A percentile compares a stretch with the other conserved stretches of the same genome.
phyloP scores from a whole-genome alignment of 768 basidiomycete genomes.

The Symmetrospora coprosmae region DNA sequence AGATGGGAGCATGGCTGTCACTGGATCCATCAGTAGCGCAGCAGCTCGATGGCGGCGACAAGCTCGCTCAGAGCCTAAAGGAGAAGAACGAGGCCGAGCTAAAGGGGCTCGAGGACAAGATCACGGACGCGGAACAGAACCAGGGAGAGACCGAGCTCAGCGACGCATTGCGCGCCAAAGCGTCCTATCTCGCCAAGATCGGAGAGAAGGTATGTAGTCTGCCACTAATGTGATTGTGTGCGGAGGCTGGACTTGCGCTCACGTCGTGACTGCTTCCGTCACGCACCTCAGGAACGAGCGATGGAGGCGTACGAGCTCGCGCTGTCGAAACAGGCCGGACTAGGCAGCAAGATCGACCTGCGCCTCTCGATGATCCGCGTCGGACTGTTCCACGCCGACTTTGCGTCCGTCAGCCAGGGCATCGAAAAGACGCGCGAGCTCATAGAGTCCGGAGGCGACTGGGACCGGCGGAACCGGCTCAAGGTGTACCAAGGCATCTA shows the following conservation, averaged over 20 bases:
- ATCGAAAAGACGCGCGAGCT: constrained; percentile 68
- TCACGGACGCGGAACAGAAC: constrained; percentile 73
- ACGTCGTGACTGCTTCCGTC: background rate
- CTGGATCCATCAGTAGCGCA: background rate
- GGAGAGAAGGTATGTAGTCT: constrained; percentile 52
- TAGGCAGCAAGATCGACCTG: constrained; percentile 86
- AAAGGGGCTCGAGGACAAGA: constrained; percentile 55
- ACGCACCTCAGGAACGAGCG: constrained; percentile 74
- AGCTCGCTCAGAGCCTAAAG: constrained; percentile 41
- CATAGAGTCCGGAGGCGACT: constrained; percentile 90
- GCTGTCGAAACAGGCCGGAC: constrained; percentile 75
- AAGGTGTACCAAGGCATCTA: constrained; percentile 90
- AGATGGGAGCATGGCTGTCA: constrained; percentile 24
- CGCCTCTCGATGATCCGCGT: constrained; percentile 74
- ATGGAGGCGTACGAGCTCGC: constrained; percentile 68
- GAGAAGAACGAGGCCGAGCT: constrained; percentile 59
- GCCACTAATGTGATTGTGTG: background rate
- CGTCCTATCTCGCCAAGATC: constrained; percentile 72
- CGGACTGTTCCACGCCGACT: constrained; percentile 77
- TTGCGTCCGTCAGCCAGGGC: constrained; percentile 53
- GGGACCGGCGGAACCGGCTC: constrained; percentile 89
- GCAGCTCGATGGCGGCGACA: background rate
- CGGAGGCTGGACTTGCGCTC: background rate
- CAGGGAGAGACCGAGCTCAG: constrained; percentile 88
- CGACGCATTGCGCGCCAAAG: constrained; percentile 68